A percentile compares a stretch with the other conserved stretches of the same genome.
Evolutionary conservation across 257 asterid species (phyloP).

Genomic region (Asclepias syriaca): DNA sequence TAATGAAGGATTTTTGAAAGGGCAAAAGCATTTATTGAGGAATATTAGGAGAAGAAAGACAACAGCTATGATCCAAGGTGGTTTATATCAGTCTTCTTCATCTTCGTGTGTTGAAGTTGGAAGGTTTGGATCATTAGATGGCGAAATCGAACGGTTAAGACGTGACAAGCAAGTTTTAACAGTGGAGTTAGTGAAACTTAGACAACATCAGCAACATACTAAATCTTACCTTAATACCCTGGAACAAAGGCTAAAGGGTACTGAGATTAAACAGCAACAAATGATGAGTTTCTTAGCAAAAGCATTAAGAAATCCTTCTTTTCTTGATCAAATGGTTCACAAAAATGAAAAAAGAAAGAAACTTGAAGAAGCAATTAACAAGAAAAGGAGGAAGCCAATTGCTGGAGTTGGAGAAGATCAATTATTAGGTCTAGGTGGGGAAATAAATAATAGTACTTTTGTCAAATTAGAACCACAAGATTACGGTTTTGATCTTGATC

Average conservation of each 20-base stretch:
- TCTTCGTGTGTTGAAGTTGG: conserved; percentile 38
- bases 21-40: conserved; percentile 36
- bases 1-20: conserved; percentile 44
- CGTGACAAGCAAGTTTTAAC: conserved; percentile 35
- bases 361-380: conserved; percentile 28
- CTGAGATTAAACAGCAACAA: conserved; percentile 41
- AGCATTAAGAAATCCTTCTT: conserved; percentile 30
- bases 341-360: conserved; percentile 34
- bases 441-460: not conserved
- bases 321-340: conserved; percentile 26
- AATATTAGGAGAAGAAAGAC: conserved; percentile 36
- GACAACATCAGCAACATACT: conserved; percentile 38
- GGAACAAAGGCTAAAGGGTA: conserved; percentile 32
- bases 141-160: conserved; percentile 31
- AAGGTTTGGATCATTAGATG: conserved; percentile 24
- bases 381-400: conserved; percentile 28
- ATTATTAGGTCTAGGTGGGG: conserved; percentile 6
- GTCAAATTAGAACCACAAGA: conserved; percentile 26
- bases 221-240: conserved; percentile 22
- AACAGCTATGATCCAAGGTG: conserved; percentile 17
- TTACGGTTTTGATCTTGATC: conserved; percentile 10
- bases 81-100: not conserved
- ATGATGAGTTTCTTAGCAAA: conserved; percentile 39
- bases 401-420: not conserved
- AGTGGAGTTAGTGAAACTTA: conserved; percentile 35